Evolutionary conservation across 495 filamentous ascomycete genomes (phyloP), one percentile per base, ranked within the genome.

Genomic region (Rhizodiscina lignyota): DNA sequence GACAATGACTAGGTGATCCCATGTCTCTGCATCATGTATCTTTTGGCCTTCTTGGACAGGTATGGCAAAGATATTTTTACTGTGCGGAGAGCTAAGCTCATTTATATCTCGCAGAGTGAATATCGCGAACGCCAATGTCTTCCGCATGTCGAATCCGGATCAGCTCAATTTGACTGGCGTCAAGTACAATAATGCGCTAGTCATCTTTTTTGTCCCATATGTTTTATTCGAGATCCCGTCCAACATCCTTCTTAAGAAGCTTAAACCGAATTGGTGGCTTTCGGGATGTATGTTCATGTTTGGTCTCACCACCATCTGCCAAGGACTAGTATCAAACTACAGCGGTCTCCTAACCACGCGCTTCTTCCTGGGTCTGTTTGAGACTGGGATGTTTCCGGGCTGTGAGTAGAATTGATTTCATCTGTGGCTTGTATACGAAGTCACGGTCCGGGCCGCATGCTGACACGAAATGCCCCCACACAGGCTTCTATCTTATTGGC

Each of bases 191-290:
- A 78, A 69, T 11, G 81, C 79, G 0, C 58, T 92, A 39, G 74
- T 72, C 17, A 87, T 92, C 43, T 93, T 94, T 66, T 97, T 94
- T 58, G 73, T 94, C 0, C 85, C 87, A 0, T 96, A 94, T 51
- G 68, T 92, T 42, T 42, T 87, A 31, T 77, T 77, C 44, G 86
- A 82, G 53, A 89, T 96, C 34, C 89, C 87, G 2, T 83, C 79
- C 33, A 96, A 96, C 48, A 71, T 93, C 35, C 48, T 91, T 13
- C 60, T 96, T 18, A 92, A 91, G 55, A 72, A 70, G 40, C 61
- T 92, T 40, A 77, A 69, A 38, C 86, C 87, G 2, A 72, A 77
- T 41, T 60, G 89, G 31, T 94, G 86, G 86, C 62, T 89, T 28
- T 71, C 78, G 0, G 36, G 62, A 31, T 91, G 83, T 52, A 91